These are phyloP conservation scores for Prinsepia uniflora DNA, from an alignment of 306 rosid species.

Conservation along the genomic window DNA sequence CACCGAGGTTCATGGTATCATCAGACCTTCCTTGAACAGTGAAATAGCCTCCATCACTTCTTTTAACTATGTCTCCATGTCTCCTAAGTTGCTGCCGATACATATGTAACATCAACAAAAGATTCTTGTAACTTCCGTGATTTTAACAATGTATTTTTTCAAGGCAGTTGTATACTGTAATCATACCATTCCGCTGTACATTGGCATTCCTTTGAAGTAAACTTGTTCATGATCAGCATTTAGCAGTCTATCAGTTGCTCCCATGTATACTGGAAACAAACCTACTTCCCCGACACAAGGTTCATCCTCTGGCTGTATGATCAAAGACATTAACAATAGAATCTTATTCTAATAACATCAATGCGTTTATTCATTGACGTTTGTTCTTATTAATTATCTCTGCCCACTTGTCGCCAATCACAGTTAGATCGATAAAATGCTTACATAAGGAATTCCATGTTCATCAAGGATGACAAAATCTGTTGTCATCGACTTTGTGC, in stretches of 20 bases:
- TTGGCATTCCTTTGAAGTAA: conserved; percentile 83
- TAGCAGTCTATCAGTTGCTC: conserved; percentile 64
- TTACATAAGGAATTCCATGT: conserved; percentile 65
- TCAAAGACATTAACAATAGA: conserved; percentile 22
- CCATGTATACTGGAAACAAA: conserved; percentile 52
- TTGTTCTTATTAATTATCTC: background rate
- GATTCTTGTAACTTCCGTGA: background rate
- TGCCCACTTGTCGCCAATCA: background rate
- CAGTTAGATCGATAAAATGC: background rate
- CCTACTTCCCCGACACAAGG: conserved; percentile 80
- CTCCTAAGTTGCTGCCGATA: conserved; percentile 63
- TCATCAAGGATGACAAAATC: conserved; percentile 69
- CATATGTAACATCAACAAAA: conserved; percentile 19
- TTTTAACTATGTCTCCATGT: conserved; percentile 78
- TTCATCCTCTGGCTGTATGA: conserved; percentile 60
- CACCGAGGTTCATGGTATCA: conserved; percentile 96
- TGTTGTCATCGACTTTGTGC: conserved; percentile 66
- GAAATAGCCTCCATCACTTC: conserved; percentile 62
- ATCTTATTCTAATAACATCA: background rate
- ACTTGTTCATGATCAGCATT: conserved; percentile 71
- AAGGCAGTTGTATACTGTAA: background rate
- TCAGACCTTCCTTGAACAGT: conserved; percentile 85
- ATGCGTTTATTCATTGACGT: background rate
- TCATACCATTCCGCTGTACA: conserved; percentile 62
- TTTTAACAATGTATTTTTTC: background rate